A percentile compares a stretch with the other conserved stretches of the same genome.
phyloP scores from a whole-genome alignment of 192 early-diverging fungal genomes.

The Chytriomyces confervae region DNA sequence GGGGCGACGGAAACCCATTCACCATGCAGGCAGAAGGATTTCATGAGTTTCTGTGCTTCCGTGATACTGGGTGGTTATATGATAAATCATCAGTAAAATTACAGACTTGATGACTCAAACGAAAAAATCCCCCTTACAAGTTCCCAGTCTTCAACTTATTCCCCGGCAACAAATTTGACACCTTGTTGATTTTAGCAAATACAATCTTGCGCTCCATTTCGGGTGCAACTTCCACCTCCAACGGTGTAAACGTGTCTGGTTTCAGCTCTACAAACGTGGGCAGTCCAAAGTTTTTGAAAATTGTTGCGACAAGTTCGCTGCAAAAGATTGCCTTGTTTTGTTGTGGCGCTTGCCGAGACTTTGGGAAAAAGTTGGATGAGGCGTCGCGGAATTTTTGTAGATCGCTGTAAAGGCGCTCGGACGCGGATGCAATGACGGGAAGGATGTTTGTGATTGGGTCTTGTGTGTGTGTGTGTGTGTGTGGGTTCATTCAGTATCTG shows the following conservation, averaged over 20 bases:
- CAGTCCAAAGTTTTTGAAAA: constrained; percentile 30
- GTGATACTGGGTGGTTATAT: neutral
- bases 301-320: constrained; percentile 36
- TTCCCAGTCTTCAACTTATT: neutral
- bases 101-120: too few relatives aligned
- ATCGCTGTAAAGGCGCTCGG: neutral
- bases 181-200: constrained; percentile 19
- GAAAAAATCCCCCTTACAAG: too few relatives aligned
- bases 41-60: neutral
- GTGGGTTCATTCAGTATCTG: too few relatives aligned
- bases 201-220: constrained; percentile 9
- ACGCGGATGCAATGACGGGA: neutral
- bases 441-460: constrained; percentile 14
- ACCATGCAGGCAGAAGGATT: neutral
- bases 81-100: neutral
- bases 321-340: constrained; percentile 37
- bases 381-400: neutral
- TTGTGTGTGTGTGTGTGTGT: too few relatives aligned
- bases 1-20: constrained; percentile 5
- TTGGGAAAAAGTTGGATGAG: neutral
- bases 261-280: constrained; percentile 24
- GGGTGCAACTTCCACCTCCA: constrained; percentile 21
- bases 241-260: constrained; percentile 23
- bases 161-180: neutral
- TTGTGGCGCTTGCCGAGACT: neutral